Evolutionary conservation across 768 basidiomycete genomes (phyloP), one percentile per base, ranked within the genome.

Genomic region (Chalciporus sphaerocephalus): DNA sequence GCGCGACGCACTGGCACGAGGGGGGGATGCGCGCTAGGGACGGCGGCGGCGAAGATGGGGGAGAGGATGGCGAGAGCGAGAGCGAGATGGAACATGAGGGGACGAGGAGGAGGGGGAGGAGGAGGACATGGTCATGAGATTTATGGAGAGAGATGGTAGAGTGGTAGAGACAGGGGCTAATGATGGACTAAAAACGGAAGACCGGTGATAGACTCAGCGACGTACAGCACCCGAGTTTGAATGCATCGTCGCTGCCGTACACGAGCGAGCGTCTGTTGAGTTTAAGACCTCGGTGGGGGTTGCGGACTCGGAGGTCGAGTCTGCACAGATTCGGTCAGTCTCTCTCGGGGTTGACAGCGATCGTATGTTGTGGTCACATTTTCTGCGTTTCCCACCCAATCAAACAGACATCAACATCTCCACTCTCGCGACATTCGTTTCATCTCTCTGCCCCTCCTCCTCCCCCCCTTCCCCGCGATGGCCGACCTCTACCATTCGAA

Each of bases 381-480:
- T 7, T 16, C 15, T 21, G 13, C 15, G 22, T 44, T 52, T 54
- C 53, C 46, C 51, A 52, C 51, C 47, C 20, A 43, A 38, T 56
- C 49, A 60, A 59, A 57, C 37, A 59, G 37, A 39, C 35, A 44
- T 40, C 58, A 54, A 54, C 54, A 50, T 23, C 38, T 18, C 10
- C 21, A 40, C 34, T 47, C 41, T 50, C 36, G 34, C 33, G 28
- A 30, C 9, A 28, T 28, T 28, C 27, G 15, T n/a, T 15, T 6
- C 28, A 15, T 15, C 13, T n/a, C 15, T 32, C 32, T 27, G n/a
- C n/a, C 23, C 40, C 36, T 30, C 21, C 30, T 40, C 30, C 35
- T 42, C 46, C 37, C 25, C 22, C 38, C 18, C 32, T 27, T 48
- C 11, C 33, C 13, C 38, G 5, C 32, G 35, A 16, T 40, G 16